Evolutionary conservation across 345 rosid species (phyloP), one percentile per base, ranked within the genome.

Genomic region (Adansonia digitata): DNA sequence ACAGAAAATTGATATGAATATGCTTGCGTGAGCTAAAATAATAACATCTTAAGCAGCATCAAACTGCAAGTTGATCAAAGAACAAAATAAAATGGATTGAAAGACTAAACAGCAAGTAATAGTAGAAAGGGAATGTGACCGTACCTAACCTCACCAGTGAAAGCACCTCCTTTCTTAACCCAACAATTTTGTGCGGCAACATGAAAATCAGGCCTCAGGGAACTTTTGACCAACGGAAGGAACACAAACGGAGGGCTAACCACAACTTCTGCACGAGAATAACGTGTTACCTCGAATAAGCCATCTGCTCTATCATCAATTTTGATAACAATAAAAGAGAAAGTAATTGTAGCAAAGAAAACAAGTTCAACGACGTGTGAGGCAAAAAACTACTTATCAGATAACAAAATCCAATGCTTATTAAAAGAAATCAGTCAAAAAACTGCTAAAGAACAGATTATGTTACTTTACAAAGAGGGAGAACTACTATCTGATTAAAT

Each of bases 91-190:
- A 45, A 8, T 17, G 1, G 24, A 45, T 7, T 17, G 56, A 27
- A 66, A 24, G 22, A 27, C 12, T 68, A 7, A 40, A 22, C 15
- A 18, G 7, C 12, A 42, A 14, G 22, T 24, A 27, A 43, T 14
- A 43, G 53, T 26, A 26, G 35, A 68, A 15, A 45, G 56, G 26
- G 27, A 68, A 68, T 10, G 5, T 12, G 15, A n/a, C 14, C 73
- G 24, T 79, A 92, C 98, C 97, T 92, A 70, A 94, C 86, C 75
- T 94, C 98, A 51, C 98, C 98, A 0, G 98, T 94, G 90, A 77
- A 94, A 71, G 98, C 98, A 80, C 97, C 98, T 45, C 98, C 98
- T 65, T 94, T 94, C 80, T 86, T 87, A 48, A 94, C 93, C 98
- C 97, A 94, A 70, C 97, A 94, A 84, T 94, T 94, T 75, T 94